These are phyloP conservation scores for Tephrocybe sp. DNA, from an alignment of 768 basidiomycete genomes.

Conservation along the genomic window DNA sequence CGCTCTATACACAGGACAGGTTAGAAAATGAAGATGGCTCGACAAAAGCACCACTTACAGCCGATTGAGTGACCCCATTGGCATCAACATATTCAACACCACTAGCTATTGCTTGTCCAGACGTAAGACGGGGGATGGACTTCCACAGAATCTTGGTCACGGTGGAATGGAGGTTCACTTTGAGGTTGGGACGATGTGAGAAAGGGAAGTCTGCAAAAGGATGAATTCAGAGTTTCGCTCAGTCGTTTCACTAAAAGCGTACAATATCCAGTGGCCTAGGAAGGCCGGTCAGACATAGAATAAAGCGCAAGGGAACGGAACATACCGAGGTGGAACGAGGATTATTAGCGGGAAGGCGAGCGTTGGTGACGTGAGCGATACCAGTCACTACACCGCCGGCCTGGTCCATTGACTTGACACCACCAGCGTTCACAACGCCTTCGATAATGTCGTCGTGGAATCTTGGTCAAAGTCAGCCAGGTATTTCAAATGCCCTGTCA, in stretches of 20 bases:
- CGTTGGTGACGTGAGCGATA: constrained; percentile 1
- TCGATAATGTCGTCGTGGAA: neutral
- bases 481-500: no score
- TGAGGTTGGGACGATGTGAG: neutral
- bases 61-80: neutral
- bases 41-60: neutral
- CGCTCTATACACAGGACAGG: neutral
- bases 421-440: neutral
- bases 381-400: neutral
- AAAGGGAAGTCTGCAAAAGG: neutral
- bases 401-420: neutral
- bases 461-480: neutral
- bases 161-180: neutral
- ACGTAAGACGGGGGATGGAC: neutral
- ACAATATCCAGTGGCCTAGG: no score
- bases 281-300: neutral
- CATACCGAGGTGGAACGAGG: neutral
- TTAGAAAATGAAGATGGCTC: neutral
- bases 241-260: neutral
- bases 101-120: neutral
- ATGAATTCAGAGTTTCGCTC: neutral
- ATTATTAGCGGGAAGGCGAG: neutral
- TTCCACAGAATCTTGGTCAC: neutral
- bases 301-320: neutral
- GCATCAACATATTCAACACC: neutral